Evolutionary conservation across 257 asterid genomes (phyloP), one percentile per base, ranked within the genome.

Genomic region (Gentiana dahurica): DNA sequence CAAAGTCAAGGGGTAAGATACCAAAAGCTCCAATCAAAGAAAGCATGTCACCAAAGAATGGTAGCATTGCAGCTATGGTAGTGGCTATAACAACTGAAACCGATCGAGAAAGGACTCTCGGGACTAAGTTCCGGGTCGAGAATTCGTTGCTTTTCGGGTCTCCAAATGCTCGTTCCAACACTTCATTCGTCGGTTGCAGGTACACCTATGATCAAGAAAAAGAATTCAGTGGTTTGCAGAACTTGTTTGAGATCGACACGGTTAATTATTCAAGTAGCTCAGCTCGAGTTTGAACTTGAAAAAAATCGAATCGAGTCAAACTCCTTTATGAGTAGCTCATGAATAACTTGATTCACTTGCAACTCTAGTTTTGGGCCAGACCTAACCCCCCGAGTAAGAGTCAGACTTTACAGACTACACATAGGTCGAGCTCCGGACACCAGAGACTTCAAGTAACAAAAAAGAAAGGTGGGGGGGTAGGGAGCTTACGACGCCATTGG

Each of bases 41-140:
- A 86, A 81, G 75, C 44, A 85, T 81, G 61, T 82, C 94, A 8
- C 91, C 94, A 9, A 85, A 85, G 79, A 85, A 82, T 0, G 94
- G 94, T 3, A 85, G 64, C 94, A 85, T 85, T 2, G 94, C 91
- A 0, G 86, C 94, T 72, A 85, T 45, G 0, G 77, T 74, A 1
- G 91, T 70, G 15, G 88, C 86, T 3, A 63, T 1, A 36, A 53
- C 60, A 57, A 85, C 81, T 1, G 88, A 60, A 6, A 80, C 6
- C 0, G 94, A 81, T 33, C 94, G 66, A 48, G 76, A 69, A 1
- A 79, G 55, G 49, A 82, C 57, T 11, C 91, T 78, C 0, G 88
- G 84, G 2, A 77, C 36, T 3, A 60, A 64, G 43, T 85, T 85
- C 24, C 91, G 76, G 8, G 37, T 8, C 2, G 86, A 71, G 9